A percentile compares a stretch with the other conserved stretches of the same genome.
Evolutionary conservation across 225 moss, liverwort and hornwort genomes (phyloP).

Genomic region (Thuidium tamariscinum): DNA sequence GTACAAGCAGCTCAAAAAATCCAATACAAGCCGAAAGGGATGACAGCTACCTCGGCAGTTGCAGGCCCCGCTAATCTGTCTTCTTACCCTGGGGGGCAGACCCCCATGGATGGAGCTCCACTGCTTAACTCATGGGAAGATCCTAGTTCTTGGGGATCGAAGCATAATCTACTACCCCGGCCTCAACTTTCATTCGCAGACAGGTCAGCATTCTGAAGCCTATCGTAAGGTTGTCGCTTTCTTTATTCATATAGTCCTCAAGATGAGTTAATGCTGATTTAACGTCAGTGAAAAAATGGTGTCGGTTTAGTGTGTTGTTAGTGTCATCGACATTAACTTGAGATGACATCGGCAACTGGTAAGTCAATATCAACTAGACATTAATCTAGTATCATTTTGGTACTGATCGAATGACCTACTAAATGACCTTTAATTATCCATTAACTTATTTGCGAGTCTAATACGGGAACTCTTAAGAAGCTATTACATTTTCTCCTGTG

Average conservation of each 20-base stretch:
- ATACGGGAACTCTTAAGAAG: neutral
- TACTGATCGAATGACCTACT: neutral
- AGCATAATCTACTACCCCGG: slow-evolving; percentile 31
- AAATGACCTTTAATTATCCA: neutral
- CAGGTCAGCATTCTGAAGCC: slow-evolving; percentile 20
- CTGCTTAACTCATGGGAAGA: slow-evolving; percentile 41
- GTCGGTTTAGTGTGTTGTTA: neutral
- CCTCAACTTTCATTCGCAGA: slow-evolving; percentile 58
- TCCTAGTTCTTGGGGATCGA: slow-evolving; percentile 44
- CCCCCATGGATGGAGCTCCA: slow-evolving; percentile 13
- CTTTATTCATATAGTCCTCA: neutral
- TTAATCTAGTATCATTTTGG: neutral
- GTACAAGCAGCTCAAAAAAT: slow-evolving; percentile 29
- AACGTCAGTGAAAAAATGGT: neutral
- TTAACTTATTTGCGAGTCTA: neutral
- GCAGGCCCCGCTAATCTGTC: slow-evolving; percentile 10
- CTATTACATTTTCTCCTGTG: neutral
- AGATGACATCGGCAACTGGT: neutral
- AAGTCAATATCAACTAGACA: neutral
- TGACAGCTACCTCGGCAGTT: slow-evolving; percentile 1
- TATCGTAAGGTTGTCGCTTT: neutral
- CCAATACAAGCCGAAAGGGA: slow-evolving; percentile 26
- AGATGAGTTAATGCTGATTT: neutral
- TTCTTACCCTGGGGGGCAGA: slow-evolving; percentile 11
- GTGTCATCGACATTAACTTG: neutral